Evolutionary conservation across 2,329 filamentous ascomycete species (phyloP), one percentile per base, ranked within the genome.

Genomic region (Calonectria honghensis): DNA sequence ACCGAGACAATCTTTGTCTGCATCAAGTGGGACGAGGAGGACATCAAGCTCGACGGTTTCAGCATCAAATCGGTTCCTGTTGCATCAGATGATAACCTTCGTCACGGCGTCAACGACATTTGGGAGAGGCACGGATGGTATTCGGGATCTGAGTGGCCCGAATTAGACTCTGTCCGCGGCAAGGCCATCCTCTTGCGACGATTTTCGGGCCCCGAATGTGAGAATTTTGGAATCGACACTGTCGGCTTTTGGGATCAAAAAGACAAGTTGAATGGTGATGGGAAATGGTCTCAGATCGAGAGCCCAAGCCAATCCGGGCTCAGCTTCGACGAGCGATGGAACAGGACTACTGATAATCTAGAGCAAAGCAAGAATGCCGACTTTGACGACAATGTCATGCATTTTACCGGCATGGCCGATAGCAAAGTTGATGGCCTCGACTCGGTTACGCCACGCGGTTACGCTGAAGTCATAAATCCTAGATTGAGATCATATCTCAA

Each of bases 191-290:
- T 57, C 18, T n/a, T 57, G 52, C 52, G 52, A 11, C 52, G 52
- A 57, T 57, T 57, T 57, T 32, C 29, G 29, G 31, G 31, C 29
- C 52, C 52, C 5, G 52, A 57, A 9, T 29, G 29, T 13, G 52
- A 57, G 18, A 57, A 31, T 31, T 57, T 57, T 7, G 52, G 52
- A 10, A 35, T 57, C 13, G 52, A 57, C 29, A 18, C 31, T 18
- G 18, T 31, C 29, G 52, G 52, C 29, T 57, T 57, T 29, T 57
- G 52, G 52, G 52, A 57, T 35, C 52, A 57, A 18, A 57, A 35
- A n/a, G 29, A 57, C 3, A 35, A 31, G 2, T 6, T 57, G 29
- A 9, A 16, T 32, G 52, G 52, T 5, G 29, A 35, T 35, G 52
- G 52, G 9, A 16, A 57, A n/a, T 57, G 52, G 52, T 32, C 29